A percentile compares a stretch with the other conserved stretches of the same genome.
These are phyloP conservation scores for Metschnikowia cubensis DNA, from an alignment of 805 yeast species.

Conservation along the genomic window DNA sequence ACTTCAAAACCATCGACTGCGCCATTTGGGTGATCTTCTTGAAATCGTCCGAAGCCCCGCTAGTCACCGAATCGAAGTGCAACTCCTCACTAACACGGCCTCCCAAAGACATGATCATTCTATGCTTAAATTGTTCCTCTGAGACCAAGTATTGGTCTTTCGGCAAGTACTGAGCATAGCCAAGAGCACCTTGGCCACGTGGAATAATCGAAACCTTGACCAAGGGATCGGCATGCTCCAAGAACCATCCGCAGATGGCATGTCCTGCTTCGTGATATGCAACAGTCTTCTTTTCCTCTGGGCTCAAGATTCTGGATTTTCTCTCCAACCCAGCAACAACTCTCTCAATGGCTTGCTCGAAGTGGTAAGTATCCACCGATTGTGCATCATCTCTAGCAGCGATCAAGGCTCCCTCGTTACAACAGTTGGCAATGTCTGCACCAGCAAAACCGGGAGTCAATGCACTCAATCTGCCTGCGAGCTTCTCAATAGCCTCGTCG, in stretches of 20 bases:
- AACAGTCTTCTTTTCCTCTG: slow-evolving; percentile 83
- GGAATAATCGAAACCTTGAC: slow-evolving; percentile 96
- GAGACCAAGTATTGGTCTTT: slow-evolving; percentile 81
- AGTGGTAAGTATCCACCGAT: slow-evolving; percentile 71
- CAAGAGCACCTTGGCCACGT: slow-evolving; percentile 93
- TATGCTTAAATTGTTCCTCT: slow-evolving; percentile 73
- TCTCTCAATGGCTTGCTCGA: slow-evolving; percentile 95
- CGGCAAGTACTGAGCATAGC: slow-evolving; percentile 96
- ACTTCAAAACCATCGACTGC: slow-evolving; percentile 81
- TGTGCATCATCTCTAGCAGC: slow-evolving; percentile 82
- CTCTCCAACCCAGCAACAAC: slow-evolving; percentile 95
- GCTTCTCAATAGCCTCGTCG: slow-evolving; percentile 28
- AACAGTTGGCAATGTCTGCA: slow-evolving; percentile 96
- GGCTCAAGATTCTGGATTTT: slow-evolving; percentile 76
- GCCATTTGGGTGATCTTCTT: slow-evolving; percentile 95
- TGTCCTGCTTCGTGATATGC: slow-evolving; percentile 99
- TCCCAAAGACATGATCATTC: slow-evolving; percentile 96
- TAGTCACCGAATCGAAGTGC: slow-evolving; percentile 85
- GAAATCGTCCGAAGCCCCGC: slow-evolving; percentile 96
- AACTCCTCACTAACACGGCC: slow-evolving; percentile 96
- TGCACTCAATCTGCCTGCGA: slow-evolving; percentile 88
- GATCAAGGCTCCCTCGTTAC: slow-evolving; percentile 95
- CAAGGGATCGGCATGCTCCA: slow-evolving; percentile 87
- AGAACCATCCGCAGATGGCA: slow-evolving; percentile 96
- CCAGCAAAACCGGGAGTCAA: slow-evolving; percentile 98